Conservation (phyloP, 208 protist genomes). For the Leishmania martiniquensis region DNA sequence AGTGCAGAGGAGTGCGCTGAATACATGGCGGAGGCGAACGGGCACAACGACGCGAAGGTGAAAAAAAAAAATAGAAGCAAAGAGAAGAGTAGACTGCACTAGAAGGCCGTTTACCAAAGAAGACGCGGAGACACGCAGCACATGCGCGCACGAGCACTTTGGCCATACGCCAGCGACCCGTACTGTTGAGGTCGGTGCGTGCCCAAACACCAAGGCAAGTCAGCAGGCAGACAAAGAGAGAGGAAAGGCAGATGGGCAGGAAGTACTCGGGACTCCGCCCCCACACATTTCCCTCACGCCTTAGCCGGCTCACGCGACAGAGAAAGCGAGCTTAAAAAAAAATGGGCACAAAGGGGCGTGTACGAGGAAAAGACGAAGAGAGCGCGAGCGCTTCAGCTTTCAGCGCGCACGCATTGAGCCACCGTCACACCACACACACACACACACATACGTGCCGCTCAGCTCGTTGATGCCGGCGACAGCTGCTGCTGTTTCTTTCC, state of each 20-base stretch:
- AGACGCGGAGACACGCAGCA: not conserved
- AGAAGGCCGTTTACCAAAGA: not conserved
- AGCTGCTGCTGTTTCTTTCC: not conserved
- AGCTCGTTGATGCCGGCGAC: not conserved
- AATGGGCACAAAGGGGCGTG: not conserved
- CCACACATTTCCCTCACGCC: not conserved
- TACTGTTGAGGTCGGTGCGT: not conserved
- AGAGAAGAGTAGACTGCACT: not conserved
- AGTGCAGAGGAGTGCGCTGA: too few species aligned
- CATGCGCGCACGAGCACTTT: not conserved
- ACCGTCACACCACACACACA: not conserved
- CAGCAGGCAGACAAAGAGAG: not conserved
- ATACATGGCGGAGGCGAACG: too few species aligned
- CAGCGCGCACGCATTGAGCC: not conserved
- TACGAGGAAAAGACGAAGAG: conserved; percentile 6
- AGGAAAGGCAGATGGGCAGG: not conserved
- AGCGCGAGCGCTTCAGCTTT: not conserved
- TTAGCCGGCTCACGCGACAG: not conserved
- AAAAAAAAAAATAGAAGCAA: not conserved
- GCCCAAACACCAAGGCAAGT: not conserved
- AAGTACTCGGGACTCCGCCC: not conserved
- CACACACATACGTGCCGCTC: not conserved
- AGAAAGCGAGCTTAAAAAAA: not conserved
- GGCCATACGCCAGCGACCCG: not conserved
- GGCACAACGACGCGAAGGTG: too few species aligned